These are phyloP conservation scores for Penicillium expansum DNA, from an alignment of 2,329 filamentous ascomycete genomes.

Conservation along the genomic window DNA sequence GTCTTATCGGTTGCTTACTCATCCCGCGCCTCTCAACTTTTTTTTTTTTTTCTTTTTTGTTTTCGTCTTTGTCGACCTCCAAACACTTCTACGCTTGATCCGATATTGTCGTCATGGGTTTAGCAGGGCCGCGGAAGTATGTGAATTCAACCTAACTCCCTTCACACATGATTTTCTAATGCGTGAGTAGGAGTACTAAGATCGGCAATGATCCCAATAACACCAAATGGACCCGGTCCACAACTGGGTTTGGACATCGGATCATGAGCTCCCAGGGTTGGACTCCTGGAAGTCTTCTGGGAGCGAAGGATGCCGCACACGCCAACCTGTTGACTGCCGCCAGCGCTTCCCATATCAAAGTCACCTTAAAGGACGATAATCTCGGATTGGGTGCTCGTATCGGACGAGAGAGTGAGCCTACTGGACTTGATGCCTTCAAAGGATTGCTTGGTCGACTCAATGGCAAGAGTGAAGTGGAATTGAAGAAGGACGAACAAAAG, in stretches of 20 bases:
- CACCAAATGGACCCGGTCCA: constrained; percentile 83
- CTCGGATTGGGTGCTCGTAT: constrained; percentile 82
- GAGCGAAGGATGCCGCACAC: constrained; percentile 72
- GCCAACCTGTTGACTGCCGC: constrained; percentile 73
- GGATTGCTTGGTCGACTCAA: constrained; percentile 85
- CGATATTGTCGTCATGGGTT: constrained; percentile 55
- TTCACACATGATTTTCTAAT: background rate
- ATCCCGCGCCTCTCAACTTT: constrained; percentile 10
- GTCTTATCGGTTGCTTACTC: constrained; percentile 25
- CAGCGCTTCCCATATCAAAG: constrained; percentile 80
- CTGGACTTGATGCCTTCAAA: constrained; percentile 82
- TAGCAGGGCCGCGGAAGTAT: constrained; percentile 67
- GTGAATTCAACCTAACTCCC: constrained; percentile 13
- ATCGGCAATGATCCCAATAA: constrained; percentile 93
- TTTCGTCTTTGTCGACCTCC: background rate
- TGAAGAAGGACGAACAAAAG: constrained; percentile 67
- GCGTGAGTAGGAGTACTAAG: constrained; percentile 58
- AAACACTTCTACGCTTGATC: background rate
- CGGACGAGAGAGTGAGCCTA: constrained; percentile 68
- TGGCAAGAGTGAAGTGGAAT: constrained; percentile 72
- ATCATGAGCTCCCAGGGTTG: constrained; percentile 88
- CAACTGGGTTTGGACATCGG: constrained; percentile 79
- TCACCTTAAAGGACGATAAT: constrained; percentile 84
- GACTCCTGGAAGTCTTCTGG: constrained; percentile 80
- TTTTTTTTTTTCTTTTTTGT: constrained; percentile 5